Conservation (phyloP, 106 monocot species). For the Allium cepa region DNA sequence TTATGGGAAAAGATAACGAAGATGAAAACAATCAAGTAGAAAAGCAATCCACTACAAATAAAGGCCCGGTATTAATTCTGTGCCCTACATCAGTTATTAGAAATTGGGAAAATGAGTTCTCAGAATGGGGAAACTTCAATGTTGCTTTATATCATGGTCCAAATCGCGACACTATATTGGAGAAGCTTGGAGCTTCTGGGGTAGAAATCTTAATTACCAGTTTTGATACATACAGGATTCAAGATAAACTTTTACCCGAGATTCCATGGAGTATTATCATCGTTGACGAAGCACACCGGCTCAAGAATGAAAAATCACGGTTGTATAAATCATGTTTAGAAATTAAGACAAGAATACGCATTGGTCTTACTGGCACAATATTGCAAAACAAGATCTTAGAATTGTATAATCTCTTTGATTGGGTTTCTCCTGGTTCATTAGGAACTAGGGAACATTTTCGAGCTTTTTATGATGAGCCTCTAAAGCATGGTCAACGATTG, state of each 20-base stretch:
- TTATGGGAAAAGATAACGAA: conserved; percentile 51
- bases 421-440: conserved; percentile 80
- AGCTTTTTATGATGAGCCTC: conserved; percentile 88
- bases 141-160: conserved; percentile 89
- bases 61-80: conserved; percentile 61
- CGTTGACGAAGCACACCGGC: conserved; percentile 87
- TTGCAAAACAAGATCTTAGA: conserved; percentile 95
- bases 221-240: conserved; percentile 91
- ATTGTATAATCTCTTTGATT: conserved; percentile 95
- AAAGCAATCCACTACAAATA: conserved; percentile 5
- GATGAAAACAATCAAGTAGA: conserved; percentile 9
- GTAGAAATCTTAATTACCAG: conserved; percentile 83
- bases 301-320: conserved; percentile 94
- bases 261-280: conserved; percentile 76
- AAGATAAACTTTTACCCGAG: conserved; percentile 48
- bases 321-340: conserved; percentile 71
- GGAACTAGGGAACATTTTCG: conserved; percentile 89
- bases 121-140: conserved; percentile 61
- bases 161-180: conserved; percentile 81
- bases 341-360: conserved; percentile 70
- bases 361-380: conserved; percentile 95
- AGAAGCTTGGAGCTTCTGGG: conserved; percentile 39
- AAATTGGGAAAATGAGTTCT: conserved; percentile 95
- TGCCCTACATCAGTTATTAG: conserved; percentile 92
- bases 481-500: conserved; percentile 87